Evolutionary conservation across 2,329 filamentous ascomycete species (phyloP).

Genomic region (Xylariaceae sp.): DNA sequence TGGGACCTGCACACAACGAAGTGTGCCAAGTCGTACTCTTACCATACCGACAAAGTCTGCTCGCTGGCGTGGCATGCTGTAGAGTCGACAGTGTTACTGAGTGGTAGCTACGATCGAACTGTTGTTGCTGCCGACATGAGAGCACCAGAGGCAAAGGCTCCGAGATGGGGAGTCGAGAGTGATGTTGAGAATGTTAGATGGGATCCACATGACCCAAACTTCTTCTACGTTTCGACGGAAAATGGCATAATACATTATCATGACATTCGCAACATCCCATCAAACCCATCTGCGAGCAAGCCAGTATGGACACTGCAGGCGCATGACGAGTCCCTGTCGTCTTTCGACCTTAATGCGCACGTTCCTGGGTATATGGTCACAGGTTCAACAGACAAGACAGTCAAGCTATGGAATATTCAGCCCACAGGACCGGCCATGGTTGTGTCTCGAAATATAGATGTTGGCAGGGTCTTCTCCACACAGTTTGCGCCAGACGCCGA

Average conservation of each 20-base stretch:
- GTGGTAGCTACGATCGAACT: conserved; percentile 91
- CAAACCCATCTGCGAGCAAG: conserved; percentile 70
- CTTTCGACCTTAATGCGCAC: conserved; percentile 85
- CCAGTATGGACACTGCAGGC: conserved; percentile 93
- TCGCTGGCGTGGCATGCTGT: conserved; percentile 88
- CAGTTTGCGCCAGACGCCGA: conserved; percentile 85
- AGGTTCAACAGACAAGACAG: conserved; percentile 87
- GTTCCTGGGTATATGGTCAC: conserved; percentile 93
- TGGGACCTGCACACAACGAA: conserved; percentile 93
- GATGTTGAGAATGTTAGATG: conserved; percentile 91
- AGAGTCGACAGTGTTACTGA: conserved; percentile 84
- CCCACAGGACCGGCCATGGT: conserved; percentile 82
- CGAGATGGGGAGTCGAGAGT: conserved; percentile 89
- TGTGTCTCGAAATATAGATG: conserved; percentile 83
- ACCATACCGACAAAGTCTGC: conserved; percentile 98
- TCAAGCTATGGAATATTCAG: conserved; percentile 95
- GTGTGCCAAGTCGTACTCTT: conserved; percentile 91
- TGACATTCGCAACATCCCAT: conserved; percentile 73
- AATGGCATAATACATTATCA: conserved; percentile 89
- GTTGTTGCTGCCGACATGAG: conserved; percentile 96
- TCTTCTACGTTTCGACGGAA: conserved; percentile 94
- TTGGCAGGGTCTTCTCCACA: conserved; percentile 91
- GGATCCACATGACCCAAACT: conserved; percentile 90
- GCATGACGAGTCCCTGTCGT: conserved; percentile 85
- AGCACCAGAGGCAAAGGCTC: conserved; percentile 74